phyloP scores from a whole-genome alignment of 2,329 filamentous ascomycete genomes.

The Monosporascus sp. region DNA sequence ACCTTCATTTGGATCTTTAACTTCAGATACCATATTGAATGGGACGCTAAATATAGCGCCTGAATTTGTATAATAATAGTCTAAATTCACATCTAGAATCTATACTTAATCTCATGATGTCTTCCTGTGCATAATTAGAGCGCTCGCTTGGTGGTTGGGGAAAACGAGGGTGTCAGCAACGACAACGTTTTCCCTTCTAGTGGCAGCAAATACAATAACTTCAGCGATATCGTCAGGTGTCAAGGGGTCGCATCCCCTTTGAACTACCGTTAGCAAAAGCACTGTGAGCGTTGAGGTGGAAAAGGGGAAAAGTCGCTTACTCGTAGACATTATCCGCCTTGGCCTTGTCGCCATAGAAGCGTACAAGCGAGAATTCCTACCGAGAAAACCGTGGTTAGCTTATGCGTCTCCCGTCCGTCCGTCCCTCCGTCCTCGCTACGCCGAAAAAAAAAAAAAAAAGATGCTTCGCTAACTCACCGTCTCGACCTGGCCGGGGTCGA shows the following conservation, averaged over 20 bases:
- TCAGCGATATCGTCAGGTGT: conserved; percentile 77
- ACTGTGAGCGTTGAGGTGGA: too few relatives aligned
- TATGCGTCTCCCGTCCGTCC: too few relatives aligned
- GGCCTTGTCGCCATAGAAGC: conserved; percentile 68
- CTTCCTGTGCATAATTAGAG: conserved; percentile 23
- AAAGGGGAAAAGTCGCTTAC: conserved; percentile 35
- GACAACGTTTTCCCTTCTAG: conserved; percentile 74
- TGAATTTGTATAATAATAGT: background rate
- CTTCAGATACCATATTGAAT: too few relatives aligned
- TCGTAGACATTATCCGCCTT: conserved; percentile 70
- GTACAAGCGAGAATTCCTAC: conserved; percentile 66
- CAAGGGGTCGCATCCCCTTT: conserved; percentile 51
- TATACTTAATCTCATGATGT: conserved; percentile 6
- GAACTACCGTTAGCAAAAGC: conserved; percentile 10
- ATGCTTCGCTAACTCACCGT: conserved; percentile 34
- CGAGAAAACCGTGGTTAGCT: background rate
- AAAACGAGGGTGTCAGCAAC: conserved; percentile 71
- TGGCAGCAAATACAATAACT: conserved; percentile 70
- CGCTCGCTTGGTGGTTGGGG: conserved; percentile 63
- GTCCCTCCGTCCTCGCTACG: too few relatives aligned
- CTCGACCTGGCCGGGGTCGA: conserved; percentile 76
- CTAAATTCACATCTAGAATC: background rate
- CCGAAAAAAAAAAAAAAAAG: too few relatives aligned
- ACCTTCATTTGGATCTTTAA: too few relatives aligned
- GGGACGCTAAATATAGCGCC: too few relatives aligned